Percentiles rank a stretch among this genome's conserved stretches.
Evolutionary conservation across 2,329 filamentous ascomycete species (phyloP).

Genomic region (Trichophyton simii): DNA sequence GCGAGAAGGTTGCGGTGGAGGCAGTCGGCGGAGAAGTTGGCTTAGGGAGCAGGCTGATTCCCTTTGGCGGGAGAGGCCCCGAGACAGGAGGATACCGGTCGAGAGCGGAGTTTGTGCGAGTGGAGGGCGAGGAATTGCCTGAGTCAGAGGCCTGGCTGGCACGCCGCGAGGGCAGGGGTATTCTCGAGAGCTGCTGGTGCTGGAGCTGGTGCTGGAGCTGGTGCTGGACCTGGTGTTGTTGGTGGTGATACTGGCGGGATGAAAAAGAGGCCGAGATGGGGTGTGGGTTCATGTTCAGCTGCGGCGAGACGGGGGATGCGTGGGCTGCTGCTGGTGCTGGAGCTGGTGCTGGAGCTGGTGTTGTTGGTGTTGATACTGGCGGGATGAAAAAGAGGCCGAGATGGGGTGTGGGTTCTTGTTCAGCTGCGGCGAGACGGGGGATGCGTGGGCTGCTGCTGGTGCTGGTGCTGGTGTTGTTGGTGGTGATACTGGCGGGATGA

Average conservation of each 20-base stretch:
- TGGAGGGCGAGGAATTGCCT: constrained; percentile 27
- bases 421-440: constrained; percentile 21
- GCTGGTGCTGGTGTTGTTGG: neutral
- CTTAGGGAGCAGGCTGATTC: constrained; percentile 31
- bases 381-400: neutral
- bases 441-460: too few species aligned
- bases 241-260: neutral
- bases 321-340: too few species aligned
- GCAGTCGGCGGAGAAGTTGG: constrained; percentile 20
- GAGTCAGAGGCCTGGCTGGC: constrained; percentile 30
- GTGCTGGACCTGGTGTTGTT: neutral
- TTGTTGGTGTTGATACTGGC: neutral
- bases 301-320: constrained; percentile 24
- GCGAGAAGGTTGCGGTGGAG: neutral
- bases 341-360: neutral
- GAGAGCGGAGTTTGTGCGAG: constrained; percentile 22
- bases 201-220: too few species aligned
- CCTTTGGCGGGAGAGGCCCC: constrained; percentile 28
- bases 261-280: neutral
- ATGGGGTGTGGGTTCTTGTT: constrained; percentile 15
- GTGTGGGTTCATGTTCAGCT: constrained; percentile 16
- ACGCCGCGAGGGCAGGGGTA: constrained; percentile 33
- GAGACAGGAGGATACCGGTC: constrained; percentile 19
- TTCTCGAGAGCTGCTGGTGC: constrained; percentile 28
- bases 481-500: neutral